Base-by-base conservation (phyloP, 495 filamentous ascomycete genomes). In the Hypoxylon trugodes region DNA sequence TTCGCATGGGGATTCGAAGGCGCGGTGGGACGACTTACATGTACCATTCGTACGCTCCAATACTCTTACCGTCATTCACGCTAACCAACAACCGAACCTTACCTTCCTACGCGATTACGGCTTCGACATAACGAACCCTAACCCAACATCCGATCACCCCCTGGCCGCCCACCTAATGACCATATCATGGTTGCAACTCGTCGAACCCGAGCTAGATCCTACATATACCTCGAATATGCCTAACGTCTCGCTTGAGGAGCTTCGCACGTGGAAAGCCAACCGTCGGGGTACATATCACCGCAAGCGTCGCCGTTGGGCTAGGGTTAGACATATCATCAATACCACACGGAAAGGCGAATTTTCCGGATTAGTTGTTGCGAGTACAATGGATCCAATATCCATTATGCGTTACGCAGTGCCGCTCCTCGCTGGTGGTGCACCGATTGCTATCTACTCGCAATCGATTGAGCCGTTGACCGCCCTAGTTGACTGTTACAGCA, bases 51-150 rank as follows among this genome's bases (percentile, higher is more conserved):
- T 88, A 0, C 77, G 76, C 6, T 84, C 82, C 8, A 98, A 97
- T 74, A 95, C 91, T 13, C 84, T 98, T 57, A 97, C 93, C 0
- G 76, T 97, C 28, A 72, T 98, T 38, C 95, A 98, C 73, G 76
- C 89, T n/a, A 89, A 93, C 74, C 82, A 89, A 35, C 96, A 97
- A 76, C 90, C 95, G 0, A 98, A 97, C 66, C 82, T 97, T 41
- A 86, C 87, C 1, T 79, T 96, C 21, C 83, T 98, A 52, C 90
- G 89, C 70, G 92, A 96, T 79, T 98, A 96, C 74, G 81, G 81
- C 63, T 98, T 88, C 74, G 91, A 96, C 68, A 74, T 79, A 41
- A 86, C 85, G 54, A 82, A 82, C 41, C 89, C 91, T 2, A 77
- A 82, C 38, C 81, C 86, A 48, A 68, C 76, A 3, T 35, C 71